These are phyloP conservation scores for Microdochium paspali DNA, from an alignment of 2,329 filamentous ascomycete species.

Conservation along the genomic window DNA sequence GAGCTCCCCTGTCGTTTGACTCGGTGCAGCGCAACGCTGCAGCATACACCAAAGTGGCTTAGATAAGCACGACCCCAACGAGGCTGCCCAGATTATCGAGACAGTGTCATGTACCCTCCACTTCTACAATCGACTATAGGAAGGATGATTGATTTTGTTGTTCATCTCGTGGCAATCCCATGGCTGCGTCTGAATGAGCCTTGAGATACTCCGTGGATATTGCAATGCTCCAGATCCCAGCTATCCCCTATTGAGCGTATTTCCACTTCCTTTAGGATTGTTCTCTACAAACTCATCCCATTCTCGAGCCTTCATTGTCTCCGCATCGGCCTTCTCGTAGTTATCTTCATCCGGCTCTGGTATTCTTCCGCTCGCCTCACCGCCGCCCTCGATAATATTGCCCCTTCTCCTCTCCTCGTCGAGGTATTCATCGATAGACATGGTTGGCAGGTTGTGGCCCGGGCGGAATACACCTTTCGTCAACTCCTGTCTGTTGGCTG, in stretches of 20 bases:
- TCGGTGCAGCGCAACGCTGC: no score
- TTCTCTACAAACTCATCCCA: constrained; percentile 95
- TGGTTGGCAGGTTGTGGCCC: constrained; percentile 89
- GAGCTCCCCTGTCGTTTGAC: no score
- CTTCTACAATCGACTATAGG: no score
- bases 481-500: constrained; percentile 67
- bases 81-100: no score
- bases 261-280: constrained; percentile 76
- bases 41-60: no score
- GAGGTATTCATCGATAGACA: constrained; percentile 96
- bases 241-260: constrained; percentile 69
- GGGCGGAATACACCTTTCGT: constrained; percentile 76
- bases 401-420: constrained; percentile 81
- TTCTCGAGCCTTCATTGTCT: constrained; percentile 84
- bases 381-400: constrained; percentile 85
- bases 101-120: no score
- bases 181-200: no score
- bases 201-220: background rate
- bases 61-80: no score
- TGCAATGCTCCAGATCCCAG: background rate
- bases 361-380: constrained; percentile 59
- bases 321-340: constrained; percentile 74
- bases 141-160: no score
- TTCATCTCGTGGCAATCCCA: no score
- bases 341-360: constrained; percentile 84